These are phyloP conservation scores for Fusarium succisae DNA, from an alignment of 2,329 filamentous ascomycete species.

Conservation along the genomic window DNA sequence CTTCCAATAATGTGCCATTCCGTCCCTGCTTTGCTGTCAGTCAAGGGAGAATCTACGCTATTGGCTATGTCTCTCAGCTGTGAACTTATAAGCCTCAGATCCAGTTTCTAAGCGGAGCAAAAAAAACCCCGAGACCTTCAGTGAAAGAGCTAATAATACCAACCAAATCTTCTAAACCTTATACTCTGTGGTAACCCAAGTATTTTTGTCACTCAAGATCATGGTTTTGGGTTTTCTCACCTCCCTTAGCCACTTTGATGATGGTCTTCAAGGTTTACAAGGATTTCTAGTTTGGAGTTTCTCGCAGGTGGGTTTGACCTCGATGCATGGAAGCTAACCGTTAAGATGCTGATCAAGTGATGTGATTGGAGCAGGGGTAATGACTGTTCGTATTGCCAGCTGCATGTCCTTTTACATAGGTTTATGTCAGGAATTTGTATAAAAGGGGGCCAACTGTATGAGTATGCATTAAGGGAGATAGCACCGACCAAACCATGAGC, in stretches of 20 bases:
- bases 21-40: conserved; percentile 20
- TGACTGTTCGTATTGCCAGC: conserved; percentile 17
- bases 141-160: neutral
- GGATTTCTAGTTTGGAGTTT: conserved; percentile 15
- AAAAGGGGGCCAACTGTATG: conserved; percentile 8
- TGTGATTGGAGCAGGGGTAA: conserved; percentile 17
- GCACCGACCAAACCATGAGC: neutral
- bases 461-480: conserved; percentile 9
- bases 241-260: neutral
- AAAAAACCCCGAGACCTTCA: neutral
- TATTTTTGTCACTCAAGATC: neutral
- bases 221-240: neutral
- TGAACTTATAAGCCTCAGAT: conserved; percentile 23
- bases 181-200: too few relatives aligned
- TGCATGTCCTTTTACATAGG: neutral
- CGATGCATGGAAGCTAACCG: conserved; percentile 5
- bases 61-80: conserved; percentile 32
- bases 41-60: conserved; percentile 27
- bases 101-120: neutral
- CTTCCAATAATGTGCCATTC: conserved; percentile 23
- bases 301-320: conserved; percentile 1
- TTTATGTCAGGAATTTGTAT: neutral
- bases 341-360: conserved; percentile 15
- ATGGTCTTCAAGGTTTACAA: conserved; percentile 2
- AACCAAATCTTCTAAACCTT: neutral